Base-by-base conservation (phyloP, 208 protist species). In the Trypanosoma brucei region DNA sequence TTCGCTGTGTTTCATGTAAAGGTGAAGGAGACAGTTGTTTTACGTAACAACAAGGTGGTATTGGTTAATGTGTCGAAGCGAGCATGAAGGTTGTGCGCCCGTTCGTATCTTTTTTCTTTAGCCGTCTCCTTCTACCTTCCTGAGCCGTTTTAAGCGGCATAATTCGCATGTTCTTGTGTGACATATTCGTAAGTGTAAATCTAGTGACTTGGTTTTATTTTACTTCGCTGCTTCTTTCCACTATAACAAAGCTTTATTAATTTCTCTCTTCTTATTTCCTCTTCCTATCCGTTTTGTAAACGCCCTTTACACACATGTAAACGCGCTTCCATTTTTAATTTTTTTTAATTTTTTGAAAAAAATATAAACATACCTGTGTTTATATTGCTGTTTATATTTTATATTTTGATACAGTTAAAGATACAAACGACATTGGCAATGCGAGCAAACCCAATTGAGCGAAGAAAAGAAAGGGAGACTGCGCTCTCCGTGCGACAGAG, bases 11-110 rank as follows among this genome's bases (percentile, higher is more conserved):
- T 79, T 51, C 53, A 66, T 44, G 62, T 80, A 0, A 61, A 49
- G 9, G 75, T 93, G 14, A 86, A 80, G 60, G 81, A 93, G 58
- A 89, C 84, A 2, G 61, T 91, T 52, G 84, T 89, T 44, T 61
- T 93, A 30, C 68, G 65, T 22, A 72, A 83, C 59, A 70, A 78
- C 55, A 65, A 79, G 5, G 75, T 93, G 14, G 63, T 85, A 57
- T 59, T 91, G 1, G 78, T 90, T 9, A 80, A 63, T 35, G 9
- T 91, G n/a, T 70, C 78, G 22, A 72, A 83, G 59, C 74, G 74
- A 52, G 59, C 14, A 49, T 65, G 37, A 54, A 0, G 36, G 8
- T 51, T 11, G 30, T n/a, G 40, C 6, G 30, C 1, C 11, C n/a
- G 22, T 30, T 54, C 2, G 42, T 52, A 3, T 53, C 7, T 34